Percentiles rank a stretch among this genome's conserved stretches.
These are phyloP conservation scores for Colletotrichum liriopes DNA, from an alignment of 2,329 filamentous ascomycete species.

Conservation along the genomic window DNA sequence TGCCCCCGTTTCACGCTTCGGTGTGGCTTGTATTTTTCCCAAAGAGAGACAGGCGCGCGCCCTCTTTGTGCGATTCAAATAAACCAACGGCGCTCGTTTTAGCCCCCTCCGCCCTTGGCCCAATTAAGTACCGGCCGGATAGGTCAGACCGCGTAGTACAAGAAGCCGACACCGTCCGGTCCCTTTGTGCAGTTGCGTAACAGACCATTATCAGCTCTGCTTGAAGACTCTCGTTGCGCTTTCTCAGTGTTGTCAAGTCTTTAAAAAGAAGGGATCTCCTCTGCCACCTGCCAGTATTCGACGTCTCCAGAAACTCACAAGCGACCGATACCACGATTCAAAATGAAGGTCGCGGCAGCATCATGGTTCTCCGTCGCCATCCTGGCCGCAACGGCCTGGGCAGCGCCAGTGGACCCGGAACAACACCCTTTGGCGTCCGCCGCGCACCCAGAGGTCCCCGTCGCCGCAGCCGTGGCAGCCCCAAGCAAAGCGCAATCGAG, in stretches of 20 bases:
- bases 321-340: background rate
- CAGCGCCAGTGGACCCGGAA: constrained; percentile 29
- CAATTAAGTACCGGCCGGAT: background rate
- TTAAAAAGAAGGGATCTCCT: background rate
- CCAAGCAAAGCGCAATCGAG: background rate
- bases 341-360: constrained; percentile 22
- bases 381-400: constrained; percentile 5
- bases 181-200: background rate
- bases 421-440: constrained; percentile 12
- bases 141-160: background rate
- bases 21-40: constrained; percentile 13
- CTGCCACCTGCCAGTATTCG: background rate
- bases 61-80: constrained; percentile 12
- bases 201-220: background rate
- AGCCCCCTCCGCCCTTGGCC: background rate
- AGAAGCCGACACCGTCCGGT: constrained; percentile 8
- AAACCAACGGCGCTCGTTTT: constrained; percentile 16
- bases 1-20: constrained; percentile 31
- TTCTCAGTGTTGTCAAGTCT: background rate
- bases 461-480: background rate
- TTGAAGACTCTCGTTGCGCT: background rate
- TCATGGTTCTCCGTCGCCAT: constrained; percentile 11
- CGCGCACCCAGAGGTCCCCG: background rate
- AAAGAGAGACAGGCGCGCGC: background rate
- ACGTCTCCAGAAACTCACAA: background rate